A percentile compares a stretch with the other conserved stretches of the same genome.
phyloP scores from a whole-genome alignment of 257 asterid genomes.

The Scutellaria baicalensis region DNA sequence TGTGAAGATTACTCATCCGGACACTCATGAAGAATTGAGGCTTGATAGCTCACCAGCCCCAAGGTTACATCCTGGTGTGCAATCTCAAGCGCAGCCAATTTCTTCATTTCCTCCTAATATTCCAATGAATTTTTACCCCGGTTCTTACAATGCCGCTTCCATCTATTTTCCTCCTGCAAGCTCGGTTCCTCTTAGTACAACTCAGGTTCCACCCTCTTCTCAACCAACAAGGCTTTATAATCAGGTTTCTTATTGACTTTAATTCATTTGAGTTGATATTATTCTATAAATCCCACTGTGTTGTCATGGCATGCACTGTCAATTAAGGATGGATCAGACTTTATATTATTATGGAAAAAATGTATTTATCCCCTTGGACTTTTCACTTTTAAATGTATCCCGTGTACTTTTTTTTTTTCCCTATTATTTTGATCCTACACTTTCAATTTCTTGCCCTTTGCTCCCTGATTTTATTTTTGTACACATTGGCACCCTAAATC shows the following conservation, averaged over 20 bases:
- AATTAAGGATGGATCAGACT: background rate
- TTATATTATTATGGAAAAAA: background rate
- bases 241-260: conserved; percentile 44
- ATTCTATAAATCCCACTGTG: background rate
- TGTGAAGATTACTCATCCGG: conserved; percentile 84
- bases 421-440: too few species aligned
- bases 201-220: conserved; percentile 40
- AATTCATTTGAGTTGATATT: background rate
- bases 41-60: conserved; percentile 55
- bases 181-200: conserved; percentile 42
- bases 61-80: conserved; percentile 53
- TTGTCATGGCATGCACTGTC: background rate
- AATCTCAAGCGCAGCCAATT: conserved; percentile 58
- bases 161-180: conserved; percentile 32
- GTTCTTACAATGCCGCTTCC: conserved; percentile 44
- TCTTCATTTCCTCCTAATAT: conserved; percentile 54
- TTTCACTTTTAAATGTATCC: too few species aligned
- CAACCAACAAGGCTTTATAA: conserved; percentile 47
- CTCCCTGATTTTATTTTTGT: too few species aligned
- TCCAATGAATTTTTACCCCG: conserved; percentile 35
- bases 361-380: too few species aligned
- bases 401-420: too few species aligned
- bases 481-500: too few species aligned
- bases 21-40: conserved; percentile 74
- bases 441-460: too few species aligned